Evolutionary conservation across 306 rosid genomes (phyloP).

Genomic region (Morella rubra): DNA sequence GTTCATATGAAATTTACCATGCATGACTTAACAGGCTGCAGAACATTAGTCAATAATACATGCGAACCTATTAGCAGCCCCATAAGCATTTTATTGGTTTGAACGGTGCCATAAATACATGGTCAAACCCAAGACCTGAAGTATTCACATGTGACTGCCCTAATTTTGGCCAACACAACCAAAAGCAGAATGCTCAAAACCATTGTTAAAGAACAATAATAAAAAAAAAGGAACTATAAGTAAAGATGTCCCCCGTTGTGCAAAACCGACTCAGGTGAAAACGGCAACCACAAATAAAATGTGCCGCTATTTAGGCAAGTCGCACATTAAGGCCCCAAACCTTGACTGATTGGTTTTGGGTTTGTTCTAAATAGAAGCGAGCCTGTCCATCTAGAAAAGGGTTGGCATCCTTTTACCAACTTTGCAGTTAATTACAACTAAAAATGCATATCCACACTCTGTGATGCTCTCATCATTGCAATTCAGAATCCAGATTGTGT

Average conservation of each 20-base stretch:
- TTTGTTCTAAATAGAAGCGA: neutral
- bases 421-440: neutral
- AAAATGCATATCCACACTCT: neutral
- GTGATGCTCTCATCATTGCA: neutral
- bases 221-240: neutral
- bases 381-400: neutral
- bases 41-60: neutral
- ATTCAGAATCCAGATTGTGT: neutral
- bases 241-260: slow-evolving; percentile 6
- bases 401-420: neutral
- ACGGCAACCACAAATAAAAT: neutral
- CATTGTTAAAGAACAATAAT: neutral
- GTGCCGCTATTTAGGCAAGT: neutral
- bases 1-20: neutral
- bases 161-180: neutral
- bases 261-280: neutral
- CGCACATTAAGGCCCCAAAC: neutral
- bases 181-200: neutral
- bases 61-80: neutral
- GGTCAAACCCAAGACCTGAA: neutral
- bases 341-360: neutral
- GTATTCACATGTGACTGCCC: neutral
- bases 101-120: neutral
- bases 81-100: neutral
- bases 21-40: neutral